Percentiles rank a stretch among this genome's conserved stretches.
Evolutionary conservation across 495 filamentous ascomycete species (phyloP).

Genomic region (Clavariopsis aquatica): DNA sequence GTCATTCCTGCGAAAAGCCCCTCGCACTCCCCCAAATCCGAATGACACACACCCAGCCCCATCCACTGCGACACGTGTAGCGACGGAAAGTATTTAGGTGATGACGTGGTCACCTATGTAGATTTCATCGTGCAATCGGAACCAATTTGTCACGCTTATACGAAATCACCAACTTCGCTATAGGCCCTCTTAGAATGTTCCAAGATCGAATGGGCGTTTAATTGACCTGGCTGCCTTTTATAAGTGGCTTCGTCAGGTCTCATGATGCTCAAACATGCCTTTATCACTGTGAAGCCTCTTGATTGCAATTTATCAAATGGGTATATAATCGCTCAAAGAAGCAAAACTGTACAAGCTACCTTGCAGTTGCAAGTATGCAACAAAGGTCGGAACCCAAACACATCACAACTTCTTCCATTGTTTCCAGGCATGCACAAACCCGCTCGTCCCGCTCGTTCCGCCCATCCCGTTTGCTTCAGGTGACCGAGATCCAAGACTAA

Average conservation of each 20-base stretch:
- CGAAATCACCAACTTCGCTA: slow-evolving; percentile 35
- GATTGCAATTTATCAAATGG: not conserved
- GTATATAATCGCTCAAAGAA: not conserved
- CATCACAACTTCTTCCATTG: slow-evolving; percentile 16
- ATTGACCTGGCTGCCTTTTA: slow-evolving; percentile 33
- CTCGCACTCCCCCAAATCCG: not conserved
- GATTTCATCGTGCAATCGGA: slow-evolving; percentile 6
- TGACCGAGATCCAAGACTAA: not conserved
- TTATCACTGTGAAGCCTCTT: not conserved
- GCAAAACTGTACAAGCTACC: not conserved
- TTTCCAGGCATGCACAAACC: slow-evolving; percentile 20
- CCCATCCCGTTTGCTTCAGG: slow-evolving; percentile 3
- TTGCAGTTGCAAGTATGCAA: too few relatives aligned
- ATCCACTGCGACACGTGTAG: not conserved
- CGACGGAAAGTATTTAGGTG: not conserved
- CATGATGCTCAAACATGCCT: slow-evolving; percentile 31
- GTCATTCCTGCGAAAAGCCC: not conserved
- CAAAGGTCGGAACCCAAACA: too few relatives aligned
- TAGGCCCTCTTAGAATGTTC: slow-evolving; percentile 38
- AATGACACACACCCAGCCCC: not conserved
- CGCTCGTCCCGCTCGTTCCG: too few relatives aligned
- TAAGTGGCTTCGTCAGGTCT: slow-evolving; percentile 31
- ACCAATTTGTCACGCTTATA: slow-evolving; percentile 38
- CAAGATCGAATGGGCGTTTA: slow-evolving; percentile 36
- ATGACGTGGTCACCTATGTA: not conserved